Base-by-base conservation (phyloP, 768 basidiomycete genomes). In the Collybia mongolica region DNA sequence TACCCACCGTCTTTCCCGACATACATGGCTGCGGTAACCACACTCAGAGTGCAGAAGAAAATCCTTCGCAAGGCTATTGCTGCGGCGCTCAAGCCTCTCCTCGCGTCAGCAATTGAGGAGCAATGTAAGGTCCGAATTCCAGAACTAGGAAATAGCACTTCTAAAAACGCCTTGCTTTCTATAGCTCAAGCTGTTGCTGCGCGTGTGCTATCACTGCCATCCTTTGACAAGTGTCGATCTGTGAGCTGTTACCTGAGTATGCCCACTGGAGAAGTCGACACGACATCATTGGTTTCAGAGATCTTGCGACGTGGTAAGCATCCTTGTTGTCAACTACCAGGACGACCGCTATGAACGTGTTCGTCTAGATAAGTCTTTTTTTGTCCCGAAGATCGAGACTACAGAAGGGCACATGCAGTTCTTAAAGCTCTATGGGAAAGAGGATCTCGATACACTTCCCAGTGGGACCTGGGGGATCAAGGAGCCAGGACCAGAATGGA, bases 191-290 rank as follows among this genome's bases (percentile, higher is more conserved):
- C 69, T 24, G 75, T 89, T 45, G 64, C 74, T 5, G 61, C 65
- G 11, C 72, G 70, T 50, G 69, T 90, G 23, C 56, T 84, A 17
- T 61, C 75, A 0, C 64, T 82, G 15, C 71, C 83, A 1, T 71
- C 73, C 7, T 86, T 90, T 57, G 65, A 72, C 29, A 59, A 59
- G 35, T 75, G 74, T 44, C 73, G 65, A 44, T 71, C 72, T 4
- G 63, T 90, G 24, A 83, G 87, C 69, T 92, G 90, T 64, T 92
- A 86, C 63, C 72, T 92, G 37, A 90, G 82, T 65, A 90, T 92
- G 90, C 86, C 87, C 9, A 63, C 75, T 1, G 86, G 77, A 3
- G 90, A 92, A 58, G 72, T 83, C 20, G 76, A 84, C 57, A 91
- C 90, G 0, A 60, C 73, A 3, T 59, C 61, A 0, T 54, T 91